Conservation (phyloP, 352 stramenopile genomes). For the Globisporangium cystogenes region DNA sequence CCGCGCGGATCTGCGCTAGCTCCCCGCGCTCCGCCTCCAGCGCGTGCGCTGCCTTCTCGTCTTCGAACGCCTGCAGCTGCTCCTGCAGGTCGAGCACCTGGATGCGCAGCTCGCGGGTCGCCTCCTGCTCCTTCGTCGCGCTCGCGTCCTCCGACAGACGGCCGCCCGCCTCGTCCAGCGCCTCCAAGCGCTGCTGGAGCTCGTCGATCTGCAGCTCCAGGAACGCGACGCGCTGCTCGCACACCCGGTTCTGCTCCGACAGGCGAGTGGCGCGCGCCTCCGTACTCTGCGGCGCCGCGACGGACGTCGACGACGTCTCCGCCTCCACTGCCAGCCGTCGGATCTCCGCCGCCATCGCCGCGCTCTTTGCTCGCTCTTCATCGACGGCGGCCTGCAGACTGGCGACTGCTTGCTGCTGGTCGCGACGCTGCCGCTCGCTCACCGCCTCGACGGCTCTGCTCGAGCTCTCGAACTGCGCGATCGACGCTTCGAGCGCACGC, state of each 20-base stretch:
- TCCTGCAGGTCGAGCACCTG: conserved; percentile 19
- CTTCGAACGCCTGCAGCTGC: conserved; percentile 11
- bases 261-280: conserved; percentile 12
- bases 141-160: not conserved
- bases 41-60: conserved; percentile 13
- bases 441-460: not conserved
- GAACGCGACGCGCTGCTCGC: conserved; percentile 8
- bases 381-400: too few relatives aligned
- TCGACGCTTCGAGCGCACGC: not conserved
- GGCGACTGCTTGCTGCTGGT: too few relatives aligned
- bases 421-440: not conserved
- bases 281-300: not conserved
- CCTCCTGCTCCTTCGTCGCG: conserved; percentile 10
- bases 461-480: not conserved
- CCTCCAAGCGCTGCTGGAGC: conserved; percentile 1
- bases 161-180: not conserved
- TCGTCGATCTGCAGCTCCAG: conserved; percentile 8
- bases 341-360: not conserved
- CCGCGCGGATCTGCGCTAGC: conserved; percentile 23
- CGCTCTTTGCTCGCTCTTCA: not conserved
- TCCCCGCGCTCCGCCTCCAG: conserved; percentile 24
- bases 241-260: conserved; percentile 15
- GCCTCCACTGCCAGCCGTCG: not conserved
- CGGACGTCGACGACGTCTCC: not conserved
- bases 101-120: conserved; percentile 9